phyloP scores from a whole-genome alignment of 768 basidiomycete species.

The Termitomyces sp. region DNA sequence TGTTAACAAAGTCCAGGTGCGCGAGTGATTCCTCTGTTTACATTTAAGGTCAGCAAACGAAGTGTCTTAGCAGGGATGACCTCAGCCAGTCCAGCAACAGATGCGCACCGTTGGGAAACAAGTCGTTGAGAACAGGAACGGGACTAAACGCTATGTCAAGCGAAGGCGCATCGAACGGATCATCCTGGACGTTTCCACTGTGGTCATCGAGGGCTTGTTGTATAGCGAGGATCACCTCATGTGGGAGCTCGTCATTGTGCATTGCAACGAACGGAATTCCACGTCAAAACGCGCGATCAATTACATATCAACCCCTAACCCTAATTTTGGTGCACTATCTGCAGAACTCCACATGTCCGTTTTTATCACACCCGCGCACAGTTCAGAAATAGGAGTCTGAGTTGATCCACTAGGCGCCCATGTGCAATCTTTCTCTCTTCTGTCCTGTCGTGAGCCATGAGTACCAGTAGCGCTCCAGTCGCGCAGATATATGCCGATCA shows the following conservation, averaged over 20 bases:
- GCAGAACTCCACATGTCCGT: too few relatives aligned
- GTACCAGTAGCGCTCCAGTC: conserved; percentile 36
- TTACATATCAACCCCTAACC: conserved; percentile 21
- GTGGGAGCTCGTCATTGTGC: conserved; percentile 52
- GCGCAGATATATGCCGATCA: conserved; percentile 60
- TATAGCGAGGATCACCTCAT: conserved; percentile 66
- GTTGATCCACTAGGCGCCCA: not conserved
- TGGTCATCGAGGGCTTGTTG: conserved; percentile 65
- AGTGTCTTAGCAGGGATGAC: conserved; percentile 1
- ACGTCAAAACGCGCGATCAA: conserved; percentile 7
- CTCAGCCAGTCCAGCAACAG: conserved; percentile 5
- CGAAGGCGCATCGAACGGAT: conserved; percentile 57
- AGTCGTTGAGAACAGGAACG: conserved; percentile 56
- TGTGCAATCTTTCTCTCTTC: too few relatives aligned
- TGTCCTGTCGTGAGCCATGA: not conserved
- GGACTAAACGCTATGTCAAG: conserved; percentile 47
- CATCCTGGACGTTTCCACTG: conserved; percentile 33
- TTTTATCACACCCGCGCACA: not conserved
- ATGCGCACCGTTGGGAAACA: conserved; percentile 75
- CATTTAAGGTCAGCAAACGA: conserved; percentile 12
- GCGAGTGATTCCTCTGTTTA: conserved; percentile 69
- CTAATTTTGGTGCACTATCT: conserved; percentile 8
- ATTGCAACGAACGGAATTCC: conserved; percentile 22
- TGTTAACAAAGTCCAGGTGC: conserved; percentile 68
- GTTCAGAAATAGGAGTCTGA: conserved; percentile 1